These are phyloP conservation scores for Termitomyces eurrhizus DNA, from an alignment of 768 basidiomycete genomes.

Conservation along the genomic window DNA sequence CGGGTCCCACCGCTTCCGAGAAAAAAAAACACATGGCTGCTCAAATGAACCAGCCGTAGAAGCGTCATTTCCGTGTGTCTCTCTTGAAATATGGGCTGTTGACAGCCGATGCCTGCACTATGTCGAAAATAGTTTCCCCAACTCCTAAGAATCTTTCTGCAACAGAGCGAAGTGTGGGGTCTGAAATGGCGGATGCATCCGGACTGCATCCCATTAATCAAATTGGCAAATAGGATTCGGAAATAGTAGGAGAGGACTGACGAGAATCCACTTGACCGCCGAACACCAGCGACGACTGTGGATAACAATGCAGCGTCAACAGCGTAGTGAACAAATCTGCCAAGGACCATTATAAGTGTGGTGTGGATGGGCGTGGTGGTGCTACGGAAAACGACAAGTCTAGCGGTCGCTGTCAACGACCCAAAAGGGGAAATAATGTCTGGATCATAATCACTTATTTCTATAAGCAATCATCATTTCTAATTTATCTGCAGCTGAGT, in stretches of 20 bases:
- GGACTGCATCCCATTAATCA: constrained; percentile 39
- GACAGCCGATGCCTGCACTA: constrained; percentile 80
- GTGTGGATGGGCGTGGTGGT: neutral
- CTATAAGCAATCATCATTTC: neutral
- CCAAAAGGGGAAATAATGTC: neutral
- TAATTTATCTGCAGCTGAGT: neutral
- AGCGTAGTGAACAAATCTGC: constrained; percentile 77
- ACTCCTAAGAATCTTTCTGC: constrained; percentile 81
- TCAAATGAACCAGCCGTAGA: constrained; percentile 9
- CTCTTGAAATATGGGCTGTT: constrained; percentile 81
- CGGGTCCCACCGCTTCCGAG: neutral
- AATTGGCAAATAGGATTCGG: constrained; percentile 4
- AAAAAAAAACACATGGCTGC: too few species aligned
- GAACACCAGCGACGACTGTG: constrained; percentile 87
- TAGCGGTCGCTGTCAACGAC: neutral
- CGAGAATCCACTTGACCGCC: constrained; percentile 87
- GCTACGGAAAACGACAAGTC: neutral
- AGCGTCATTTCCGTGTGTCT: constrained; percentile 33
- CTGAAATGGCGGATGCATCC: constrained; percentile 64
- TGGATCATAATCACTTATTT: too few species aligned
- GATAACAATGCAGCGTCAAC: constrained; percentile 84
- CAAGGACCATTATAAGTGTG: constrained; percentile 47
- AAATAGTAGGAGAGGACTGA: constrained; percentile 39
- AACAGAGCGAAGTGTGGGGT: constrained; percentile 70
- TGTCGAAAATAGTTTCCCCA: constrained; percentile 87